Evolutionary conservation across 2,329 filamentous ascomycete genomes (phyloP), one percentile per base, ranked within the genome.

Genomic region (Phialophora chinensis): DNA sequence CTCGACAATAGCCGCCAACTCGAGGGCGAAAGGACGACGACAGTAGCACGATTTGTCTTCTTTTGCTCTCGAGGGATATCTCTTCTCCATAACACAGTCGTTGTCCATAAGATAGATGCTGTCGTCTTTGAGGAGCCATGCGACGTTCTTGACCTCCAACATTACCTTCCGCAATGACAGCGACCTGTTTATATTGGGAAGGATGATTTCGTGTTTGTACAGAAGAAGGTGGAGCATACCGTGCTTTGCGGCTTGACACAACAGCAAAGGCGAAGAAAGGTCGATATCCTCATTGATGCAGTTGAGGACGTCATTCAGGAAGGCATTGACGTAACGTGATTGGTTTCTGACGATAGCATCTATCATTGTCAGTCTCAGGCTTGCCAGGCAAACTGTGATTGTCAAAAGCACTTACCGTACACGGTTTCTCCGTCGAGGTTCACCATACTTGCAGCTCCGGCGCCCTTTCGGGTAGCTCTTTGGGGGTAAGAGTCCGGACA

Each of bases 281-380:
- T 7, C 29, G 53, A 56, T 56, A 20, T 23, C 53, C 33, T 56
- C 6, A 2, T n/a, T 29, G 20, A 58, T n/a, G 23, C 55, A 58
- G 20, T 12, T 7, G 33, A 25, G 38, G 17, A 58, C 35, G 11
- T 58, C 38, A 6, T 38, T 25, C n/a, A 58, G 20, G 55, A 58
- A 58, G 3, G 55, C 20, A 5, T n/a, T 33, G 29, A 56, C 17
- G 33, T 33, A 56, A 8, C 29, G 25, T 8, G 10, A 2, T 10
- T 56, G 29, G 2, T 7, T 38, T 20, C 29, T 23, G 17, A 5
- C 29, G 17, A n/a, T 35, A 4, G 17, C 53, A 10, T 35, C 53
- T 56, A 23, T 29, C 27, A 29, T 20, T 20, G 20, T 25, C 17
- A 23, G 10, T 25, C 10, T 11, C 7, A 17, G 14, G 14, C 53